Evolutionary conservation across 2,329 filamentous ascomycete genomes (phyloP).

Genomic region (Cladosporium sp.): DNA sequence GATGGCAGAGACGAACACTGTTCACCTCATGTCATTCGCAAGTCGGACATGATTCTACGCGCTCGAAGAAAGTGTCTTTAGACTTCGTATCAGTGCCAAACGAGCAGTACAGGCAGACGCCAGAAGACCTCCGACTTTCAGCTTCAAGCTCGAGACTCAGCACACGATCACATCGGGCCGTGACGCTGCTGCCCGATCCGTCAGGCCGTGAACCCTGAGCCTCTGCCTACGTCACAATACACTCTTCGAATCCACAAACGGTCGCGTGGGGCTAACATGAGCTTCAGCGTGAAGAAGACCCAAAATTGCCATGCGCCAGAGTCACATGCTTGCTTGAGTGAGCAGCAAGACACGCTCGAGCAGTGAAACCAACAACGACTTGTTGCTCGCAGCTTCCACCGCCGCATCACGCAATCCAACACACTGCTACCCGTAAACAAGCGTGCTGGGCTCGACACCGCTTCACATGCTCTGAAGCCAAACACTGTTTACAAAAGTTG

Average conservation of each 20-base stretch:
- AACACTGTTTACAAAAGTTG: background rate
- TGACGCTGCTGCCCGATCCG: background rate
- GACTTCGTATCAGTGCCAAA: no score
- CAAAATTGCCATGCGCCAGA: slow-evolving; percentile 1
- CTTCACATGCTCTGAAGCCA: slow-evolving; percentile 1
- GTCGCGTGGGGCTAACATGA: slow-evolving; percentile 11
- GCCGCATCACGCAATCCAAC: background rate
- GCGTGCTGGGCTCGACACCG: slow-evolving; percentile 5
- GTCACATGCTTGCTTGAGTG: slow-evolving; percentile 5
- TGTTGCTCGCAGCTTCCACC: background rate
- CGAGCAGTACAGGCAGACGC: no score
- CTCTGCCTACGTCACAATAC: background rate
- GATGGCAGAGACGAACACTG: no score
- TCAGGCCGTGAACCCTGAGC: background rate
- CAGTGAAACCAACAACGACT: background rate
- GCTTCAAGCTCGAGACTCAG: background rate
- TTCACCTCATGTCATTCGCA: no score
- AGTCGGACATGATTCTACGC: no score
- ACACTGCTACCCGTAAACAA: background rate
- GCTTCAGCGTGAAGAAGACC: slow-evolving; percentile 11
- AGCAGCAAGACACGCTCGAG: background rate
- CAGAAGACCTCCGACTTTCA: no score
- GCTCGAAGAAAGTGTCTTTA: no score
- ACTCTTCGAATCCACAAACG: slow-evolving; percentile 4
- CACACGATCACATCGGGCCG: background rate